phyloP scores from a whole-genome alignment of 2,329 filamentous ascomycete genomes.

The Sclerotinia nivalis region DNA sequence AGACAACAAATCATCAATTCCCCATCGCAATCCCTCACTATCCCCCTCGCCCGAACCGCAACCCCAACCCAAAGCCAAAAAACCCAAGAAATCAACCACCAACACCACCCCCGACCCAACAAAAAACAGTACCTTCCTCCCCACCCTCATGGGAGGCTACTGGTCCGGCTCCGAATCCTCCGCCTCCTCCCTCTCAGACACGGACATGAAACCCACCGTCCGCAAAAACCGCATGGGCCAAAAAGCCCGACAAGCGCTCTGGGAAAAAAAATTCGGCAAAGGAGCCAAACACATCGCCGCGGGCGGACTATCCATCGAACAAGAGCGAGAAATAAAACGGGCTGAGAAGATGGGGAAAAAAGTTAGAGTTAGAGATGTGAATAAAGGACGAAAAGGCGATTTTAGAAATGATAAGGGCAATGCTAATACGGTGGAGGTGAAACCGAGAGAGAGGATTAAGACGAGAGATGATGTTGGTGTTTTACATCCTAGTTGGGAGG shows the following conservation, averaged over 20 bases:
- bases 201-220: constrained; percentile 53
- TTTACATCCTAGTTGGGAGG: constrained; percentile 63
- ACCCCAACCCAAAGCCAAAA: constrained; percentile 28
- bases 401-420: constrained; percentile 22
- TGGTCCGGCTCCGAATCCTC: constrained; percentile 70
- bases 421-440: constrained; percentile 35
- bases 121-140: constrained; percentile 62
- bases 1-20: constrained; percentile 14
- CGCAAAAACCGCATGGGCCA: constrained; percentile 78
- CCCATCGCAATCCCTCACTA: constrained; percentile 13
- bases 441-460: constrained; percentile 40
- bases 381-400: constrained; percentile 22
- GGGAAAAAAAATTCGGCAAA: constrained; percentile 76
- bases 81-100: constrained; percentile 27
- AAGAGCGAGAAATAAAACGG: constrained; percentile 28
- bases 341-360: constrained; percentile 45
- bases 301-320: constrained; percentile 25
- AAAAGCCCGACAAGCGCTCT: constrained; percentile 73
- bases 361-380: constrained; percentile 5
- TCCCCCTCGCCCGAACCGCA: constrained; percentile 25
- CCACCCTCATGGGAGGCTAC: constrained; percentile 77
- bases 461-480: constrained; percentile 51
- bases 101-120: constrained; percentile 23
- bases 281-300: constrained; percentile 51
- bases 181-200: constrained; percentile 64